Evolutionary conservation across 202 grass and related monocot species (phyloP).

Genomic region (Eragrostis tef): DNA sequence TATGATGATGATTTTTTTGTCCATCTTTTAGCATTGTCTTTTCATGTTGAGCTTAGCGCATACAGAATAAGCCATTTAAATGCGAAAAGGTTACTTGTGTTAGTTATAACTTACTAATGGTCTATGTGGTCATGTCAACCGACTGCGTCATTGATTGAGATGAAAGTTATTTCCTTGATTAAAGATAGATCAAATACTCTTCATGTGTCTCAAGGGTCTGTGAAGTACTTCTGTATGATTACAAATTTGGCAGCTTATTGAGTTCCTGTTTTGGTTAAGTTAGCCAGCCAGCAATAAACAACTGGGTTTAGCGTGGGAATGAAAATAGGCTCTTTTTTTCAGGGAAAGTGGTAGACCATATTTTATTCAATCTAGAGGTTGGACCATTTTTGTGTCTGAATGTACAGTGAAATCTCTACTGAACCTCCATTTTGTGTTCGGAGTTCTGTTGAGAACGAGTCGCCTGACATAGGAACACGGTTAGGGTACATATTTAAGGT

Average conservation of each 20-base stretch:
- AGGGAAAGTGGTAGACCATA: neutral
- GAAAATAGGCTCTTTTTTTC: neutral
- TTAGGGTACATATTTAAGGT: conserved; percentile 17
- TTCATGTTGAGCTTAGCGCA: neutral
- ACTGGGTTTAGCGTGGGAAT: neutral
- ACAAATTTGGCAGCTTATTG: neutral
- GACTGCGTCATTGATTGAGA: neutral
- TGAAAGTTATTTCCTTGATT: neutral
- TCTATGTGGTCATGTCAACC: neutral
- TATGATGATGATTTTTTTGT: neutral
- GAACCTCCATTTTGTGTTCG: neutral
- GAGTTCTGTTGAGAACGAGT: conserved; percentile 13
- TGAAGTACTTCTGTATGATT: neutral
- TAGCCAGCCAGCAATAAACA: neutral
- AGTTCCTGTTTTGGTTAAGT: neutral
- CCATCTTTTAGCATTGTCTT: neutral
- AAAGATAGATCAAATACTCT: neutral
- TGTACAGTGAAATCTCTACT: neutral
- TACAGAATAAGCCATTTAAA: neutral
- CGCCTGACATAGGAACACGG: neutral
- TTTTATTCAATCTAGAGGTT: neutral
- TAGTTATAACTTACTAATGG: neutral
- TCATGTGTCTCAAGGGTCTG: neutral
- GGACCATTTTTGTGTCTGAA: conserved; percentile 14
- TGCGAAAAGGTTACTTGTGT: neutral